These are phyloP conservation scores for Apiospora arundinis DNA, from an alignment of 2,329 filamentous ascomycete genomes.

Conservation along the genomic window DNA sequence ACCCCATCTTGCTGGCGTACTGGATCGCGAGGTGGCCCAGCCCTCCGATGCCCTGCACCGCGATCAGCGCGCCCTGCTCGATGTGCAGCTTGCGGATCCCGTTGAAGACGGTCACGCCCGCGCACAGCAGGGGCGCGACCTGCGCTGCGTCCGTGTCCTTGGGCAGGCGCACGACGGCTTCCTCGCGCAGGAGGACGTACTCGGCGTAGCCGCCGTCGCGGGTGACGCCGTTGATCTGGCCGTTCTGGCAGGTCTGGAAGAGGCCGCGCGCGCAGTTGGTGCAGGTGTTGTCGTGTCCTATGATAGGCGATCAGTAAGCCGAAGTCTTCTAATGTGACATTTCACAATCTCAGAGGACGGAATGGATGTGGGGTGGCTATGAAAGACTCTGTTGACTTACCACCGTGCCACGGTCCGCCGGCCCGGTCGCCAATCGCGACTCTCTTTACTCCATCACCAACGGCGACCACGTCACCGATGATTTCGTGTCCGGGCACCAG, in stretches of 20 bases:
- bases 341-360: too few relatives aligned
- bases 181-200: conserved; percentile 64
- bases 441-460: conserved; percentile 62
- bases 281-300: conserved; percentile 68
- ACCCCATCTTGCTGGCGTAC: conserved; percentile 79
- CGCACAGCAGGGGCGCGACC: conserved; percentile 67
- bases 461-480: conserved; percentile 68
- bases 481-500: conserved; percentile 74
- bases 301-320: neutral
- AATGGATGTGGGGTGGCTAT: neutral
- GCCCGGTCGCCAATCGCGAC: conserved; percentile 71
- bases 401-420: conserved; percentile 73
- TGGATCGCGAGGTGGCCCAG: conserved; percentile 80
- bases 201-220: conserved; percentile 72
- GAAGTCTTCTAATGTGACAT: too few relatives aligned
- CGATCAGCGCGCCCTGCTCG: conserved; percentile 59
- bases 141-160: conserved; percentile 56
- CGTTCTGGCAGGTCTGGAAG: conserved; percentile 73
- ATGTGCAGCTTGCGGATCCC: conserved; percentile 60
- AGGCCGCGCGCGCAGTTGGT: conserved; percentile 65
- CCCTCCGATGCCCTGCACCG: conserved; percentile 74
- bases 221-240: conserved; percentile 68
- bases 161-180: conserved; percentile 65
- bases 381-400: conserved; percentile 37
- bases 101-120: conserved; percentile 70